A percentile compares a stretch with the other conserved stretches of the same genome.
Evolutionary conservation across 805 yeast genomes (phyloP).

Genomic region (Zygosaccharomyces bisporus): DNA sequence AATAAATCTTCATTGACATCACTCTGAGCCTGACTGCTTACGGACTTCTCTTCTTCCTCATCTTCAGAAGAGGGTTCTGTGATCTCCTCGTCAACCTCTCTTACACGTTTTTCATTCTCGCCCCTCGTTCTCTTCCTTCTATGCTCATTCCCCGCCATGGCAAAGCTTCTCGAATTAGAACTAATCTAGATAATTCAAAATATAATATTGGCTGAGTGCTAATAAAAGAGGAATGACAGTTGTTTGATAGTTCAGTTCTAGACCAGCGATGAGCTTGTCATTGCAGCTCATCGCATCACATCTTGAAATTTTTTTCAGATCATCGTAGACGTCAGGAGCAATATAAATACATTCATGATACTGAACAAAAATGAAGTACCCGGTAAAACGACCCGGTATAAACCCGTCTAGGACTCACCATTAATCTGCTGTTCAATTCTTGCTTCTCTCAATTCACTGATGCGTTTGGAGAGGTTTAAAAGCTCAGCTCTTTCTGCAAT

Average conservation of each 20-base stretch:
- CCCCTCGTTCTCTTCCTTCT: conserved; percentile 26
- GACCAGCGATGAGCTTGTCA: conserved; percentile 4
- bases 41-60: conserved; percentile 44
- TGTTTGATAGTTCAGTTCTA: neutral
- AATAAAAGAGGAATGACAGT: too few relatives aligned
- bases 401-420: conserved; percentile 10
- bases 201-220: neutral
- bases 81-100: conserved; percentile 49
- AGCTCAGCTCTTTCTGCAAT: conserved; percentile 73
- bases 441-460: conserved; percentile 51
- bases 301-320: conserved; percentile 22
- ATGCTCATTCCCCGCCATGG: conserved; percentile 8
- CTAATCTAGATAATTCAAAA: neutral
- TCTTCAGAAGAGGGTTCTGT: conserved; percentile 50
- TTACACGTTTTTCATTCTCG: conserved; percentile 18
- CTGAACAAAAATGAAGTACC: too few relatives aligned
- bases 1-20: conserved; percentile 42
- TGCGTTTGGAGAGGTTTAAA: conserved; percentile 48
- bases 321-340: conserved; percentile 17
- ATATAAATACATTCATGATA: too few relatives aligned
- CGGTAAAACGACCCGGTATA: too few relatives aligned
- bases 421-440: conserved; percentile 29
- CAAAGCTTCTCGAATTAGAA: neutral
- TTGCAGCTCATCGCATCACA: conserved; percentile 25
- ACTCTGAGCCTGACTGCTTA: conserved; percentile 36